phyloP scores from a whole-genome alignment of 352 stramenopile species.

The Globisporangium cederbergense region DNA sequence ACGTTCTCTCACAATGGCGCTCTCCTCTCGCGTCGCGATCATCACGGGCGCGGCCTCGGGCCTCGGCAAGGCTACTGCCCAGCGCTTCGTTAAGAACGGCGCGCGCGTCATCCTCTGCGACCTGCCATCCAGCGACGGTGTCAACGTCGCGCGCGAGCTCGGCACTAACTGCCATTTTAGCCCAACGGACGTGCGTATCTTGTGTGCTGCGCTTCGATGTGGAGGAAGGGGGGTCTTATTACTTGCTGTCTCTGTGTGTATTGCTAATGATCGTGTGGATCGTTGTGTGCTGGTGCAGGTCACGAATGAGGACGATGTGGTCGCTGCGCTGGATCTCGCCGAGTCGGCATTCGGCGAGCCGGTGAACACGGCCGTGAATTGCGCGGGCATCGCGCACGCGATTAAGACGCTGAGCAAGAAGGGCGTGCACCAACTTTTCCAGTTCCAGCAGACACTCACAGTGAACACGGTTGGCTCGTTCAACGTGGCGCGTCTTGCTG shows the following conservation, averaged over 20 bases:
- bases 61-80: slow-evolving; percentile 91
- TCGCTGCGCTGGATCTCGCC: slow-evolving; percentile 87
- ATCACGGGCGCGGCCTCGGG: slow-evolving; percentile 92
- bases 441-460: slow-evolving; percentile 94
- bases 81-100: slow-evolving; percentile 85
- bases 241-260: not conserved
- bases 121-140: slow-evolving; percentile 78
- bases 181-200: slow-evolving; percentile 59
- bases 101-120: slow-evolving; percentile 92
- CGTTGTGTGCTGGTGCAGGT: slow-evolving; percentile 49
- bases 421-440: slow-evolving; percentile 86
- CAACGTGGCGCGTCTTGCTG: slow-evolving; percentile 94
- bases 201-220: not conserved
- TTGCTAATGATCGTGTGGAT: not conserved
- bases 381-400: slow-evolving; percentile 92
- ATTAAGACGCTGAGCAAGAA: slow-evolving; percentile 94
- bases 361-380: slow-evolving; percentile 95
- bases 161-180: slow-evolving; percentile 80
- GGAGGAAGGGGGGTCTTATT: not conserved
- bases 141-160: slow-evolving; percentile 72
- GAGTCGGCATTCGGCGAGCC: slow-evolving; percentile 90
- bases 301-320: slow-evolving; percentile 88
- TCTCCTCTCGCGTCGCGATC: slow-evolving; percentile 77
- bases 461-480: slow-evolving; percentile 98
- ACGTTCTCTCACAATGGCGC: slow-evolving; percentile 32